These are phyloP conservation scores for Mycena capillaripes DNA, from an alignment of 768 basidiomycete species.

Conservation along the genomic window DNA sequence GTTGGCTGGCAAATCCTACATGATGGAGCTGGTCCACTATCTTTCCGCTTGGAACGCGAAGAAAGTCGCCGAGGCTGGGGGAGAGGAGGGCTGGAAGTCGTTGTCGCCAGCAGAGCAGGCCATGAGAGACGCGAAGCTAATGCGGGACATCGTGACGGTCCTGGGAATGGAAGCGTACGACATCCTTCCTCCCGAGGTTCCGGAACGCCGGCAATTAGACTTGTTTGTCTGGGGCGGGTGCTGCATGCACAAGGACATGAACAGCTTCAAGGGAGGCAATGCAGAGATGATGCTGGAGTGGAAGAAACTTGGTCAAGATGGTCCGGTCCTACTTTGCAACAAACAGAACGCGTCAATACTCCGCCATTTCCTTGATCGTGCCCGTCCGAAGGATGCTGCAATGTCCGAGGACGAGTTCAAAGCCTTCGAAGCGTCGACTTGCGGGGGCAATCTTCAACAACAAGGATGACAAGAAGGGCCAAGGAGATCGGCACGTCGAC, in stretches of 20 bases:
- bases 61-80: conserved; percentile 44
- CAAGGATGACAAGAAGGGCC: no score
- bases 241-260: conserved; percentile 56
- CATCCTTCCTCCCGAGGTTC: conserved; percentile 29
- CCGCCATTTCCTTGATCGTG: no score
- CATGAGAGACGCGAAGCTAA: conserved; percentile 31
- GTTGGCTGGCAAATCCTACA: conserved; percentile 19
- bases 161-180: conserved; percentile 42
- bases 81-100: conserved; percentile 40
- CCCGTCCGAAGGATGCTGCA: no score
- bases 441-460: no score
- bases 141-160: conserved; percentile 30
- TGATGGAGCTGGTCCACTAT: conserved; percentile 36
- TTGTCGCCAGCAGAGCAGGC: conserved; percentile 39
- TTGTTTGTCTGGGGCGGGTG: conserved; percentile 53
- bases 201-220: conserved; percentile 33
- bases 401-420: no score
- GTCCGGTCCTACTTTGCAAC: no score
- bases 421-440: no score
- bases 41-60: conserved; percentile 36
- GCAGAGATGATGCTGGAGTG: not conserved
- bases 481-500: no score
- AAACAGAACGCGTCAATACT: no score
- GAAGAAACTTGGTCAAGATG: no score
- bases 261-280: conserved; percentile 48